phyloP scores from a whole-genome alignment of 1,139 yeast genomes.

The Zhuliangozyma blackwelliae region DNA sequence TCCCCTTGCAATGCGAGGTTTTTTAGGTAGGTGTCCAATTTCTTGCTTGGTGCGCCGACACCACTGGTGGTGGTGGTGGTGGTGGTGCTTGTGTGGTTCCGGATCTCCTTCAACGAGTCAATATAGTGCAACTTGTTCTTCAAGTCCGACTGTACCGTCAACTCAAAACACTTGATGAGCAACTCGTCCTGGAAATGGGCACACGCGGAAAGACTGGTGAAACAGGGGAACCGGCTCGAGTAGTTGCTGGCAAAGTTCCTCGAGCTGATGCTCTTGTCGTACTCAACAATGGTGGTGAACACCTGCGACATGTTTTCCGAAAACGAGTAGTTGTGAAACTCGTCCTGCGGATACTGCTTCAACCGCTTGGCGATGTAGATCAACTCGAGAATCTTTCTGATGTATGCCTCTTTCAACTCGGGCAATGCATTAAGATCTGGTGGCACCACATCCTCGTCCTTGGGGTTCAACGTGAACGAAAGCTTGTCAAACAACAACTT shows the following conservation, averaged over 20 bases:
- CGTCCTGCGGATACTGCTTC: conserved; percentile 19
- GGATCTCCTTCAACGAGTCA: conserved; percentile 46
- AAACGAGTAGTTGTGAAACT: conserved; percentile 38
- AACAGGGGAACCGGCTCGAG: conserved; percentile 22
- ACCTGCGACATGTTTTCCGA: conserved; percentile 35
- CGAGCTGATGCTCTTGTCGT: conserved; percentile 36
- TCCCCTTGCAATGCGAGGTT: conserved; percentile 52
- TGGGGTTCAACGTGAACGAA: conserved; percentile 37
- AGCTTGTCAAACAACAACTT: conserved; percentile 45
- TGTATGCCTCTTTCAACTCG: conserved; percentile 39
- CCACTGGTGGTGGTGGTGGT: conserved; percentile 5
- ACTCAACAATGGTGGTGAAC: conserved; percentile 33
- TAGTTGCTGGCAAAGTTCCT: conserved; percentile 8
- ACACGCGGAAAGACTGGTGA: conserved; percentile 55
- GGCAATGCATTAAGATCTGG: conserved; percentile 39
- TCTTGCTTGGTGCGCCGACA: conserved; percentile 8
- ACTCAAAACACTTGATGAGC: conserved; percentile 59
- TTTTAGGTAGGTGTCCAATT: conserved; percentile 44
- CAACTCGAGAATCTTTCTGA: conserved; percentile 48
- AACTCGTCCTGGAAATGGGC: conserved; percentile 58
- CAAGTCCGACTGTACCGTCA: conserved; percentile 51
- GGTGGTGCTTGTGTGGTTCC: conserved; percentile 8
- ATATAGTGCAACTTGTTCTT: conserved; percentile 55
- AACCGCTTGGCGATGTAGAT: conserved; percentile 35
- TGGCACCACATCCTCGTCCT: conserved; percentile 50